Conservation (phyloP, 2,329 filamentous ascomycete species). For the Coniella vitis region DNA sequence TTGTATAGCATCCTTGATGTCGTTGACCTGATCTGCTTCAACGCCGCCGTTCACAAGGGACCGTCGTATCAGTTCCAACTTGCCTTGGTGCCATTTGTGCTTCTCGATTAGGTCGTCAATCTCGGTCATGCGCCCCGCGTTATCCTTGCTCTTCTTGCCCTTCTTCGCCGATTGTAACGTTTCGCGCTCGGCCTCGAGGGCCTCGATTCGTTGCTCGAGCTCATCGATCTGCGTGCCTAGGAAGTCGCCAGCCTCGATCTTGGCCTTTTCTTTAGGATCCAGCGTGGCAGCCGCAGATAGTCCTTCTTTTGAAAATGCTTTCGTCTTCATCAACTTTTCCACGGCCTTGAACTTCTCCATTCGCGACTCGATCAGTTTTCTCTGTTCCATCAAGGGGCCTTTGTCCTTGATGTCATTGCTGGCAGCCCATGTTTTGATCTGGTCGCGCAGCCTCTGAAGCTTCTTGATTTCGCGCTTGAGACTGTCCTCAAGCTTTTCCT, state of each 20-base stretch:
- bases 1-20: constrained; percentile 84
- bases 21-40: constrained; percentile 78
- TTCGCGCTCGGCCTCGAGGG: constrained; percentile 84
- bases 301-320: constrained; percentile 98
- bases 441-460: constrained; percentile 90
- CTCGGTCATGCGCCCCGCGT: constrained; percentile 75
- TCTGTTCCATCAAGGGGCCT: constrained; percentile 84
- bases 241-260: constrained; percentile 82
- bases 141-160: constrained; percentile 70
- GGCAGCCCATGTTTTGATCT: constrained; percentile 99
- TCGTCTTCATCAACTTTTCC: constrained; percentile 99
- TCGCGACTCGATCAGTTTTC: constrained; percentile 96
- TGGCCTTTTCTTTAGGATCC: constrained; percentile 96
- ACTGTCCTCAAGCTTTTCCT: constrained; percentile 96
- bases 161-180: constrained; percentile 86
- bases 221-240: constrained; percentile 82
- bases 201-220: constrained; percentile 88
- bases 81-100: constrained; percentile 94
- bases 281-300: constrained; percentile 85
- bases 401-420: constrained; percentile 99
- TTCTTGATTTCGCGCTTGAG: constrained; percentile 99
- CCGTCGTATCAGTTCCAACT: constrained; percentile 83
- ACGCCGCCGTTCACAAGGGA: constrained; percentile 89
- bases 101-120: constrained; percentile 79
- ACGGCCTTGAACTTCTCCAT: constrained; percentile 99